phyloP scores from a whole-genome alignment of 306 rosid species.

The Cucurbita moschata region DNA sequence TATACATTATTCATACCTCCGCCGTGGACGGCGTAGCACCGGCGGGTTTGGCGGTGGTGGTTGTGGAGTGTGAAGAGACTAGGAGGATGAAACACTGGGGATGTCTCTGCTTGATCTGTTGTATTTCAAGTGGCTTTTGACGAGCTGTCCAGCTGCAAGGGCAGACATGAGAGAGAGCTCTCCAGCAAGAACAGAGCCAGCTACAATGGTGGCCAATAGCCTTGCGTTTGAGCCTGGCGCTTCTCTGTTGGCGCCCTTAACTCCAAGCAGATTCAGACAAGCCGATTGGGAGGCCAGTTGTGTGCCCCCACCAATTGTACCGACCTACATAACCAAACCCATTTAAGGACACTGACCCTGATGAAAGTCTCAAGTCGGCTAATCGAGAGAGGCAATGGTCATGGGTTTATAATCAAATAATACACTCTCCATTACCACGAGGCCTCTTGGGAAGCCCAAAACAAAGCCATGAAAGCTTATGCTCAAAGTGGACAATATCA shows the following conservation, averaged over 20 bases:
- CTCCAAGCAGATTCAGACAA: conserved; percentile 75
- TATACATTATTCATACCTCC: conserved; percentile 1
- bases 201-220: conserved; percentile 55
- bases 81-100: conserved; percentile 22
- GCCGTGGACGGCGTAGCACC: background rate
- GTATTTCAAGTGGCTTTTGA: conserved; percentile 86
- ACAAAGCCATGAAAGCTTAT: too few relatives aligned
- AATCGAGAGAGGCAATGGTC: too few relatives aligned
- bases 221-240: conserved; percentile 64
- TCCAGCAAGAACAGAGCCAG: conserved; percentile 82
- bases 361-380: too few relatives aligned
- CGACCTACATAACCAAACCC: conserved; percentile 32
- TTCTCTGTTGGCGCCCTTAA: conserved; percentile 76
- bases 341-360: background rate
- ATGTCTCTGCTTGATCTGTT: conserved; percentile 68
- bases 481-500: too few relatives aligned
- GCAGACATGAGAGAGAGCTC: conserved; percentile 96
- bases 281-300: conserved; percentile 90
- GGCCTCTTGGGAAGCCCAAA: too few relatives aligned
- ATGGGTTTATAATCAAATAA: too few relatives aligned
- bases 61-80: background rate
- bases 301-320: conserved; percentile 98
- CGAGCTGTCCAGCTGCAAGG: conserved; percentile 83
- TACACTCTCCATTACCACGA: too few relatives aligned
- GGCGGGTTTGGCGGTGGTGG: background rate